Conservation (phyloP, 2,329 filamentous ascomycete genomes). For the Cryphonectria japonica region DNA sequence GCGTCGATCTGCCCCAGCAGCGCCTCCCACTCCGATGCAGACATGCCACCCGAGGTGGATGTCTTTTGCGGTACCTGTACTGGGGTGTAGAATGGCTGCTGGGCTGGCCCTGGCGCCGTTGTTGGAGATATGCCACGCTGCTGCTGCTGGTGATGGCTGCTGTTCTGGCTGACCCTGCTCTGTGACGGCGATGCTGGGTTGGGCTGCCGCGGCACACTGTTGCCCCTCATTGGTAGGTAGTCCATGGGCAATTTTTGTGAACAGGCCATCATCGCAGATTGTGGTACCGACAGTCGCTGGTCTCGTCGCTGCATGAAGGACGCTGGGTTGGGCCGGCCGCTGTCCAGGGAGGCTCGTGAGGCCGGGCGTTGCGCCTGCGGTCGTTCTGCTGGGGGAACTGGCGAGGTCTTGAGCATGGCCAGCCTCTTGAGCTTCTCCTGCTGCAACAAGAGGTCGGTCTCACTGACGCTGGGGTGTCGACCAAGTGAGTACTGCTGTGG, state of each 20-base stretch:
- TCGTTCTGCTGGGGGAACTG: constrained; percentile 31
- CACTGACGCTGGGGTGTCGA: constrained; percentile 52
- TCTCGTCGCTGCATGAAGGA: constrained; percentile 46
- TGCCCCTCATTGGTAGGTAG: constrained; percentile 57
- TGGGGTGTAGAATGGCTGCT: constrained; percentile 42
- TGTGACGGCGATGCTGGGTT: constrained; percentile 54
- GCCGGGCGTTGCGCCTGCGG: constrained; percentile 46
- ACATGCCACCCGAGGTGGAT: constrained; percentile 47
- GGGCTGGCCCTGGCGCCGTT: constrained; percentile 30
- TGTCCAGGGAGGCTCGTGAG: constrained; percentile 55
- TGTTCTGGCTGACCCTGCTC: constrained; percentile 45
- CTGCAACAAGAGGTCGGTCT: constrained; percentile 57
- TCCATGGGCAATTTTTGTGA: constrained; percentile 54
- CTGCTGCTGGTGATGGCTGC: constrained; percentile 29
- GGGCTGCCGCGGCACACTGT: constrained; percentile 46
- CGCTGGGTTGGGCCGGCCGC: constrained; percentile 40
- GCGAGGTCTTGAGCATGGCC: constrained; percentile 51
- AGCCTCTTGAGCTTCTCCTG: constrained; percentile 63
- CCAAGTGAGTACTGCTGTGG: constrained; percentile 41
- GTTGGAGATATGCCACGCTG: constrained; percentile 36
- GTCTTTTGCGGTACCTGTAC: constrained; percentile 42
- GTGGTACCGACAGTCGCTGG: constrained; percentile 53
- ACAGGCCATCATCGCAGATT: constrained; percentile 45
- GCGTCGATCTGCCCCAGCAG: constrained; percentile 79
- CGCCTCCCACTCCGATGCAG: constrained; percentile 78